A percentile compares a stretch with the other conserved stretches of the same genome.
Conservation (phyloP, 2,329 filamentous ascomycete species). For the Acarospora socialis region DNA sequence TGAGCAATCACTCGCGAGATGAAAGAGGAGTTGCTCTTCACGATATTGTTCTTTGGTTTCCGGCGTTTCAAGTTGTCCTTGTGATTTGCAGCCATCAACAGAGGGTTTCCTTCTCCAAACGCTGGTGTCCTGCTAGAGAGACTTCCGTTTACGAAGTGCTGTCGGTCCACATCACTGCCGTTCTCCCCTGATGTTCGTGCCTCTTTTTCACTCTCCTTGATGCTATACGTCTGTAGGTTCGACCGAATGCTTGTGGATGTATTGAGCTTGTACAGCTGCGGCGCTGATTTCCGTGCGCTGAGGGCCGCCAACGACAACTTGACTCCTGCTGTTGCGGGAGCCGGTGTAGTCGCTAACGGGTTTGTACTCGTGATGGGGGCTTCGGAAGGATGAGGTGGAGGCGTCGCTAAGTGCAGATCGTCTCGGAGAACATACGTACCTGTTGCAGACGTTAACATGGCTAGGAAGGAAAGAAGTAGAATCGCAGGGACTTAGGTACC, state of each 20-base stretch:
- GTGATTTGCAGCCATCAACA: slow-evolving; percentile 46
- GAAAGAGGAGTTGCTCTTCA: slow-evolving; percentile 97
- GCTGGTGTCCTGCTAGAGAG: slow-evolving; percentile 37
- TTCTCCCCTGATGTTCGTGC: slow-evolving; percentile 45
- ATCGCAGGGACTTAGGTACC: slow-evolving; percentile 36
- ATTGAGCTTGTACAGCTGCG: slow-evolving; percentile 36
- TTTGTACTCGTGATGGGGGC: slow-evolving; percentile 76
- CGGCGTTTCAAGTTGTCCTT: slow-evolving; percentile 63
- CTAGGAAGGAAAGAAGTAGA: not conserved
- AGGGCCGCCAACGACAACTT: slow-evolving; percentile 67
- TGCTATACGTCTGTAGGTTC: slow-evolving; percentile 32
- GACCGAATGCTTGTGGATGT: slow-evolving; percentile 33
- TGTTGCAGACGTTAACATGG: slow-evolving; percentile 22
- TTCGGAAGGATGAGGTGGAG: slow-evolving; percentile 90
- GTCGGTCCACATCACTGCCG: slow-evolving; percentile 40
- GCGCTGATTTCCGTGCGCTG: slow-evolving; percentile 40
- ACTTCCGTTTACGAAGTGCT: too few relatives aligned
- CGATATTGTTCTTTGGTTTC: slow-evolving; percentile 96
- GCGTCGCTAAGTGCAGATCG: slow-evolving; percentile 81
- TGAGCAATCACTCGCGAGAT: slow-evolving; percentile 93
- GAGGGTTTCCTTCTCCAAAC: slow-evolving; percentile 76
- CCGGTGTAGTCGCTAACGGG: slow-evolving; percentile 70
- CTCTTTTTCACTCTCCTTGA: slow-evolving; percentile 49
- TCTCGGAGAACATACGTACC: slow-evolving; percentile 85
- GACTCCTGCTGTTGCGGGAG: slow-evolving; percentile 72